Conservation (phyloP, 2,329 filamentous ascomycete genomes). For the Sarocladium kiliense region DNA sequence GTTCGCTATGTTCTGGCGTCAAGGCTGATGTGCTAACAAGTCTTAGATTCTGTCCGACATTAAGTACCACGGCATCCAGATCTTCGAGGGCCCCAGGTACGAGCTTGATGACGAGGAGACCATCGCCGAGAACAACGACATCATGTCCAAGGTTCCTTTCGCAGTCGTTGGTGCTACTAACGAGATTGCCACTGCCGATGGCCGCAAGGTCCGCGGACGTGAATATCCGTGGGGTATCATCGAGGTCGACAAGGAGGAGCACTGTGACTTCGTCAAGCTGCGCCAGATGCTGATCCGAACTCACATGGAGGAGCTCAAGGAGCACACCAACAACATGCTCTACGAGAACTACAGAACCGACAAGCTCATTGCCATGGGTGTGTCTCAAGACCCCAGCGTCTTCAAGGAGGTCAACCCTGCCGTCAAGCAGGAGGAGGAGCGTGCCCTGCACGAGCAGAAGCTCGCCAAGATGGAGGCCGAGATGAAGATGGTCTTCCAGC, state of each 20-base stretch:
- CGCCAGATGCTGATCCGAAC: constrained; percentile 99
- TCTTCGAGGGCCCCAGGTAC: constrained; percentile 97
- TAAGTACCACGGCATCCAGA: constrained; percentile 94
- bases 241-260: constrained; percentile 99
- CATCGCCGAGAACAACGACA: constrained; percentile 99
- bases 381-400: constrained; percentile 95
- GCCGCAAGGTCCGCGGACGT: constrained; percentile 92
- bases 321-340: constrained; percentile 97
- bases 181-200: constrained; percentile 86
- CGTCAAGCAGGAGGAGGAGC: constrained; percentile 99
- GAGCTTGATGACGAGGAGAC: constrained; percentile 99
- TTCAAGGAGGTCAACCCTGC: constrained; percentile 99
- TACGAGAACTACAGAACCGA: constrained; percentile 99
- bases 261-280: constrained; percentile 99
- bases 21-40: not conserved
- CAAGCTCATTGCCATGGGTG: constrained; percentile 97
- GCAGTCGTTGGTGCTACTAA: constrained; percentile 95
- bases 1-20: constrained; percentile 33
- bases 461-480: constrained; percentile 99
- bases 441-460: constrained; percentile 97
- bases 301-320: constrained; percentile 99
- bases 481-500: constrained; percentile 99
- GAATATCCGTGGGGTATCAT: constrained; percentile 98
- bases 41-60: constrained; percentile 90
- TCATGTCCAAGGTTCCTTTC: constrained; percentile 99